Conservation (phyloP, 148 eudicot species). For the Limonium bicolor region DNA sequence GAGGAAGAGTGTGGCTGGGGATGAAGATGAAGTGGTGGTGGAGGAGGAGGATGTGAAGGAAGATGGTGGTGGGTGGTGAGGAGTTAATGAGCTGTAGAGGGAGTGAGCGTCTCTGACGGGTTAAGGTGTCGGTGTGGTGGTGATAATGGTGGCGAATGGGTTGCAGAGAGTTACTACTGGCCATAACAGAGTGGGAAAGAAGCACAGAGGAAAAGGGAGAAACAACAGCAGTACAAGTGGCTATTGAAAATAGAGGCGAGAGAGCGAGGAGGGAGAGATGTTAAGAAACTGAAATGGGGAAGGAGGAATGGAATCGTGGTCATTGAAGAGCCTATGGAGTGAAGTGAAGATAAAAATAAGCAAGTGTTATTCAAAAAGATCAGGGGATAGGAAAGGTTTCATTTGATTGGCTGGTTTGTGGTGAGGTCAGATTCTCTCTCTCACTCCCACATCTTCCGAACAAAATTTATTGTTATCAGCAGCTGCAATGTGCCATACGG, state of each 20-base stretch:
- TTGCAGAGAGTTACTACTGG: slow-evolving; percentile 50
- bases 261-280: neutral
- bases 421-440: slow-evolving; percentile 43
- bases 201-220: neutral
- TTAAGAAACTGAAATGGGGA: neutral
- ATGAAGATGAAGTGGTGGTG: slow-evolving; percentile 5
- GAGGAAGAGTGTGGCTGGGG: too few species aligned
- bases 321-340: neutral
- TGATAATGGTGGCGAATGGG: slow-evolving; percentile 28
- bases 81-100: slow-evolving; percentile 29
- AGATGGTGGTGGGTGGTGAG: slow-evolving; percentile 9
- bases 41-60: slow-evolving; percentile 2
- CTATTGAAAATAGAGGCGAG: neutral
- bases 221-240: neutral
- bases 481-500: too few species aligned
- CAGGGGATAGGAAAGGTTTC: slow-evolving; percentile 9
- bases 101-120: slow-evolving; percentile 31
- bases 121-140: slow-evolving; percentile 7
- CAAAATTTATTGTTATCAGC: too few species aligned
- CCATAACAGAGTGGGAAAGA: slow-evolving; percentile 25
- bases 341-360: slow-evolving; percentile 13
- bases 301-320: slow-evolving; percentile 2
- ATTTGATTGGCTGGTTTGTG: slow-evolving; percentile 42
- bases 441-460: slow-evolving; percentile 4
- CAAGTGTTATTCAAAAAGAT: slow-evolving; percentile 19